These are phyloP conservation scores for Pichia sorboxylosa DNA, from an alignment of 1,139 yeast species.

Conservation along the genomic window DNA sequence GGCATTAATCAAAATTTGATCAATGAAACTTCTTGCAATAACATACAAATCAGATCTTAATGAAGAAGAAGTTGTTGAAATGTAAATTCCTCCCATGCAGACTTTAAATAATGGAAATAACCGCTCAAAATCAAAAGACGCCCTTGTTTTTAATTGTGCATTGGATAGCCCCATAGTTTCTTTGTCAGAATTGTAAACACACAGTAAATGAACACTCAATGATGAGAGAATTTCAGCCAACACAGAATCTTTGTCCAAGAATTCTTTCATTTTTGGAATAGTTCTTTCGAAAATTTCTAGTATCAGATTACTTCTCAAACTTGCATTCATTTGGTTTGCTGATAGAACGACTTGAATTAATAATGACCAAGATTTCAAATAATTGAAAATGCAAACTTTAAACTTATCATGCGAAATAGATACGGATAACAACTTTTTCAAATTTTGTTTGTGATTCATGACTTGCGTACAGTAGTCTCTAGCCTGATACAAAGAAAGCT, in stretches of 20 bases:
- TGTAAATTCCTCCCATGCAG: slow-evolving; percentile 59
- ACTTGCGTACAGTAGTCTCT: slow-evolving; percentile 12
- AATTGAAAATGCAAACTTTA: slow-evolving; percentile 43
- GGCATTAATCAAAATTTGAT: slow-evolving; percentile 34
- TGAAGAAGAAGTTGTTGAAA: slow-evolving; percentile 54
- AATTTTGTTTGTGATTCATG: slow-evolving; percentile 7
- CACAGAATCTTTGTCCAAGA: slow-evolving; percentile 50
- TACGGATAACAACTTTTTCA: slow-evolving; percentile 31
- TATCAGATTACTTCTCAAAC: slow-evolving; percentile 47
- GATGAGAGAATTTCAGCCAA: slow-evolving; percentile 74
- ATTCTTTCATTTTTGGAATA: slow-evolving; percentile 66
- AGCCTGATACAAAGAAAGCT: slow-evolving; percentile 7
- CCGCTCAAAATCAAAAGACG: slow-evolving; percentile 30
- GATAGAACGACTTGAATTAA: slow-evolving; percentile 61
- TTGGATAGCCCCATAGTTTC: slow-evolving; percentile 15
- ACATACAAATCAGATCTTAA: slow-evolving; percentile 74
- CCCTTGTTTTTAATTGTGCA: slow-evolving; percentile 18
- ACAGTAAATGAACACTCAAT: slow-evolving; percentile 59
- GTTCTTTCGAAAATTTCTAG: slow-evolving; percentile 66
- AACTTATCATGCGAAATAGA: slow-evolving; percentile 35
- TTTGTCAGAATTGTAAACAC: slow-evolving; percentile 43
- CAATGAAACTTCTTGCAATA: slow-evolving; percentile 54
- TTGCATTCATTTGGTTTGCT: slow-evolving; percentile 37
- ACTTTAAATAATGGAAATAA: slow-evolving; percentile 62
- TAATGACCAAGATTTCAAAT: slow-evolving; percentile 75